Evolutionary conservation across 108 stramenopile species (phyloP).

Genomic region (Nitzschia sp.): DNA sequence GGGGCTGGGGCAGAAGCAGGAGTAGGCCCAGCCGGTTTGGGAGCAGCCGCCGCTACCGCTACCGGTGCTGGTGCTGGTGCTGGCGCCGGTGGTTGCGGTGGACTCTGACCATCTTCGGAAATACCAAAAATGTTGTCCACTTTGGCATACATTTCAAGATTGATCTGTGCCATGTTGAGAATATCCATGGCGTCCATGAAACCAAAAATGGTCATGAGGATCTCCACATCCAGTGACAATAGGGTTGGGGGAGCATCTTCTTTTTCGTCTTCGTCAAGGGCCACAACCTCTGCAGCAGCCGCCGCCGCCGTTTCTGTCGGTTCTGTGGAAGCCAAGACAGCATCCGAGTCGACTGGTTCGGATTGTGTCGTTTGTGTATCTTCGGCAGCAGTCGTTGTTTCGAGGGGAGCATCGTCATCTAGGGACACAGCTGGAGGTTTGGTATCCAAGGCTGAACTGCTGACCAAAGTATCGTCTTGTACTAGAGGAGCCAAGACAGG

Average conservation of each 20-base stretch:
- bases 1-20: conserved; percentile 9
- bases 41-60: neutral
- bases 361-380: neutral
- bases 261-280: conserved; percentile 34
- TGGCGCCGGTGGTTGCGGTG: conserved; percentile 26
- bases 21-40: conserved; percentile 1
- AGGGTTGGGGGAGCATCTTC: conserved; percentile 33
- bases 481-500: neutral
- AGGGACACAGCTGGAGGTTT: neutral
- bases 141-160: conserved; percentile 63
- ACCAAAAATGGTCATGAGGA: conserved; percentile 67
- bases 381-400: neutral
- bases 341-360: neutral
- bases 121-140: conserved; percentile 77
- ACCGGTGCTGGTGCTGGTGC: conserved; percentile 22
- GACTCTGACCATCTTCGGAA: conserved; percentile 38
- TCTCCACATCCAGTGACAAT: conserved; percentile 46
- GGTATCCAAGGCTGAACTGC: neutral
- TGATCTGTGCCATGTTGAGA: conserved; percentile 73
- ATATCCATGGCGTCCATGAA: conserved; percentile 76
- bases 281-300: conserved; percentile 18
- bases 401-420: neutral
- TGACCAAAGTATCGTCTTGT: neutral
- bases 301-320: conserved; percentile 5
- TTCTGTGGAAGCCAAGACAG: neutral